Evolutionary conservation across 2,329 filamentous ascomycete genomes (phyloP), one percentile per base, ranked within the genome.

Genomic region (Aureobasidium sp.): DNA sequence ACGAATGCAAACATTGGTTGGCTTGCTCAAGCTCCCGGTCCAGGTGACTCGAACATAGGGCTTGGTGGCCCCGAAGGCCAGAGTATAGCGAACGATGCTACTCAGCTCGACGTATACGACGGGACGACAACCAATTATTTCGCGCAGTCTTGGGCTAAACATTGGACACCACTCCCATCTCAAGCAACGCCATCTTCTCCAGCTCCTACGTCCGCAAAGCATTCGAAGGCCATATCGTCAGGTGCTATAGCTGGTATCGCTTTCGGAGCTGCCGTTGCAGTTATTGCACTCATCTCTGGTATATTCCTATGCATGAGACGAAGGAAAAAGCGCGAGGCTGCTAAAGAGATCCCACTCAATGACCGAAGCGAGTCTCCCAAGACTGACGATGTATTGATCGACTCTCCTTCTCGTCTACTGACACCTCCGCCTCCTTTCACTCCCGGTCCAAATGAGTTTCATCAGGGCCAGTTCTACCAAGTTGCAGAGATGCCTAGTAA

Each of bases 11-110:
- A 32, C 11, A 70, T 65, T n/a, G 72, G 70, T 67, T 78, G 73
- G 69, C 67, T 78, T 6, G 76, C 71, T 10, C 75, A 78, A 61
- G 76, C 75, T 3, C 75, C 76, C 1, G 76, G 75, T 0, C 76
- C 76, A 0, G 61, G 60, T 11, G 36, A 39, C 16, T 30, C 51
- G 5, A 13, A 32, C 25, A 16, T 32, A 16, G 45, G 45, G 14
- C 27, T 48, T 1, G 45, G 45, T 16, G 14, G 3, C 21, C 21
- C 21, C 4, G 45, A 30, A 27, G 13, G 27, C 27, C 30, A 48
- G 27, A 9, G 16, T 11, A 48, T 48, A 3, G 45, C 27, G 11
- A 21, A 48, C 30, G 7, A 48, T 4, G 45, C 45, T 21, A 34
- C 29, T 14, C 3, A 32, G 5, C 29, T 48, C 27, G 29, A 48